phyloP scores from a whole-genome alignment of 768 basidiomycete species.

The Termitomyces sp. region DNA sequence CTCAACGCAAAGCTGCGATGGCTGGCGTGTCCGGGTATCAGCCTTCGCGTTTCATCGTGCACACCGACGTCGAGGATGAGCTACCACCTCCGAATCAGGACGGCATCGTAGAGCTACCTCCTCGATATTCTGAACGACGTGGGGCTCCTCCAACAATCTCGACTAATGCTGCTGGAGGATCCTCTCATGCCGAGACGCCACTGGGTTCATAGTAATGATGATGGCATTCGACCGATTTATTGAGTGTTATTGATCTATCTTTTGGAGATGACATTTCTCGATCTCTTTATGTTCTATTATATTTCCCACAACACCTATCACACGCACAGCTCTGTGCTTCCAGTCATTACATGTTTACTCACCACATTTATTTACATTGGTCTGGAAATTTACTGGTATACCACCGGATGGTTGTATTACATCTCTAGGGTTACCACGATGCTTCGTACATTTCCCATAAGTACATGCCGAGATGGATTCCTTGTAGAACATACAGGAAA shows the following conservation, averaged over 20 bases:
- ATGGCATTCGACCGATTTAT: not conserved
- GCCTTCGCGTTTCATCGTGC: conserved; percentile 54
- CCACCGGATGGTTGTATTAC: conserved; percentile 7
- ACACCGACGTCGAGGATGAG: conserved; percentile 63
- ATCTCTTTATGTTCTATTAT: conserved; percentile 8
- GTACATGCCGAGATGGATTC: not conserved
- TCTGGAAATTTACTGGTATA: conserved; percentile 3
- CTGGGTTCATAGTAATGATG: not conserved
- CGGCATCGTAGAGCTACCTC: conserved; percentile 69
- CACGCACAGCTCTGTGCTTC: not conserved
- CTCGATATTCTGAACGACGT: conserved; percentile 57
- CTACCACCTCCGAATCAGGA: conserved; percentile 34
- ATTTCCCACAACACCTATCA: conserved; percentile 2
- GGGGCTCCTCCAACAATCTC: conserved; percentile 13
- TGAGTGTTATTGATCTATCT: not conserved
- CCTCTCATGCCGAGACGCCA: not conserved
- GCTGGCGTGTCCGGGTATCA: conserved; percentile 38
- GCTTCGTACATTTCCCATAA: not conserved
- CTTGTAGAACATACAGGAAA: not conserved
- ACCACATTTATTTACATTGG: conserved; percentile 3
- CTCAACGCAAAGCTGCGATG: conserved; percentile 49
- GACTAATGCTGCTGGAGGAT: not conserved
- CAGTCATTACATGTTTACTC: conserved; percentile 1
- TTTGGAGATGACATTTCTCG: not conserved
- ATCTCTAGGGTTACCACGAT: not conserved